Evolutionary conservation across 495 filamentous ascomycete genomes (phyloP).

Genomic region (Entonaema liquescens): DNA sequence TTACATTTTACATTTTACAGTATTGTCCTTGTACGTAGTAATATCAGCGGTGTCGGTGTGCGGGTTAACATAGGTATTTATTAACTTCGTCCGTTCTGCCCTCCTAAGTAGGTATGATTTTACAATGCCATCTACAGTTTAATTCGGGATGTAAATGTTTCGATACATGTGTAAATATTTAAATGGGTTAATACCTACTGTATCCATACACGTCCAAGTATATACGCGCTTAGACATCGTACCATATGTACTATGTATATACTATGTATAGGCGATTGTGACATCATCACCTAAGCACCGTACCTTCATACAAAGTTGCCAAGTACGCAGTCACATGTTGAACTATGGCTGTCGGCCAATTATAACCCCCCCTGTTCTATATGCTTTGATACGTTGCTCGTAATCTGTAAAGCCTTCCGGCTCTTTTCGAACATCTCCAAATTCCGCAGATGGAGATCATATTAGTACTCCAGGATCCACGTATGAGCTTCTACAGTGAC

Average conservation of each 20-base stretch:
- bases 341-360: slow-evolving; percentile 4
- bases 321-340: slow-evolving; percentile 30
- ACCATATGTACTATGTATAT: too few species aligned
- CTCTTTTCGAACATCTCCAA: slow-evolving; percentile 36
- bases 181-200: not conserved
- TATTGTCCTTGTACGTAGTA: slow-evolving; percentile 7
- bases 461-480: not conserved
- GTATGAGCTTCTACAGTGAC: slow-evolving; percentile 15
- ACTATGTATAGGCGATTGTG: slow-evolving; percentile 8
- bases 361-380: slow-evolving; percentile 2
- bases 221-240: not conserved
- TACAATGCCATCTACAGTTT: not conserved
- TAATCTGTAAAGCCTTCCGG: slow-evolving; percentile 19
- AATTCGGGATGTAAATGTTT: too few species aligned
- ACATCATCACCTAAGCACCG: slow-evolving; percentile 29
- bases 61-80: not conserved
- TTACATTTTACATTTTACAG: slow-evolving; percentile 18
- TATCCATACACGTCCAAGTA: not conserved
- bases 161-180: too few species aligned
- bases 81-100: slow-evolving; percentile 7
- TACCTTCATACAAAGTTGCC: slow-evolving; percentile 2
- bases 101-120: not conserved
- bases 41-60: slow-evolving; percentile 24
- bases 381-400: not conserved
- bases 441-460: slow-evolving; percentile 37